Conservation (phyloP, 306 rosid species). For the Dalbergia cultrata region DNA sequence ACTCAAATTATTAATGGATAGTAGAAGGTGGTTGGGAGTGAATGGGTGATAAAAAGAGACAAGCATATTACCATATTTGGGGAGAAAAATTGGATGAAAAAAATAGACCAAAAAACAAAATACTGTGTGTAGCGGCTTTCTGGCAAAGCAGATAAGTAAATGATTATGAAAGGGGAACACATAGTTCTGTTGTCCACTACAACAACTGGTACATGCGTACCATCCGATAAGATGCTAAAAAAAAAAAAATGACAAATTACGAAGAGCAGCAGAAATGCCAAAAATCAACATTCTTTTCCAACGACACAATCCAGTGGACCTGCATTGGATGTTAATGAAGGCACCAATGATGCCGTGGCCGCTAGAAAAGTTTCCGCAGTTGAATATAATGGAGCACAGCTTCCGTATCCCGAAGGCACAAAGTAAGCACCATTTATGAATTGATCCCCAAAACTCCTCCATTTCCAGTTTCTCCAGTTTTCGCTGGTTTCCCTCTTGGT, state of each 20-base stretch:
- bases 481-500: conserved; percentile 70
- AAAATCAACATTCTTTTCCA: conserved; percentile 63
- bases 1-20: too few species aligned
- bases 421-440: conserved; percentile 85
- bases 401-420: conserved; percentile 89
- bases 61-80: too few species aligned
- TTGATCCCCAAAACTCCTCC: conserved; percentile 73
- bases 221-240: too few species aligned
- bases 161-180: too few species aligned
- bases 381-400: conserved; percentile 68
- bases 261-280: neutral
- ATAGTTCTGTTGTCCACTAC: too few species aligned
- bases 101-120: too few species aligned
- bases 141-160: too few species aligned
- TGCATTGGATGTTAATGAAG: conserved; percentile 68
- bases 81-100: too few species aligned
- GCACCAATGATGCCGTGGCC: conserved; percentile 63
- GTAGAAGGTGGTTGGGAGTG: too few species aligned
- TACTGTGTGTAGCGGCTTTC: too few species aligned
- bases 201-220: too few species aligned
- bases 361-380: conserved; percentile 60
- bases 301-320: conserved; percentile 68
- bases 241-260: neutral
- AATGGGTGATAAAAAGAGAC: too few species aligned
- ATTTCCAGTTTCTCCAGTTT: conserved; percentile 81